Percentiles rank a stretch among this genome's conserved stretches.
These are phyloP conservation scores for Pseudogymnoascus sp. DNA, from an alignment of 2,329 filamentous ascomycete species.

Conservation along the genomic window DNA sequence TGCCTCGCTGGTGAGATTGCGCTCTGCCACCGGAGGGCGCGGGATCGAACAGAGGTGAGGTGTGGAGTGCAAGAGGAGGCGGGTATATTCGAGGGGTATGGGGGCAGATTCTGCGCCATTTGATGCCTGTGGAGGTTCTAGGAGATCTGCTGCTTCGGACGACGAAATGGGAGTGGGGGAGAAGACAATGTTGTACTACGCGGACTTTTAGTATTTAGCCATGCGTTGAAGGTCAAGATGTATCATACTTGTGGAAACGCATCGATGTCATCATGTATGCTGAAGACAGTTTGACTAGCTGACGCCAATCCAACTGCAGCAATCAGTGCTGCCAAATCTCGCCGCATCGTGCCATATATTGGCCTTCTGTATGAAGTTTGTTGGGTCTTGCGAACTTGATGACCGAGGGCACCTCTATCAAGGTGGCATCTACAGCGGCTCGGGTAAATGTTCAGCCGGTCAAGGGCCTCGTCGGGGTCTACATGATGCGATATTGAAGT, in stretches of 20 bases:
- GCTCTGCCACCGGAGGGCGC: slow-evolving; percentile 38
- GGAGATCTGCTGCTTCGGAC: slow-evolving; percentile 43
- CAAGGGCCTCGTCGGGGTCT: background rate
- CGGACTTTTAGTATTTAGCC: slow-evolving; percentile 10
- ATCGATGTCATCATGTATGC: slow-evolving; percentile 63
- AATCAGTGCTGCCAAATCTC: slow-evolving; percentile 22
- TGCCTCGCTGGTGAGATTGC: slow-evolving; percentile 41
- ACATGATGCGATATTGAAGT: background rate
- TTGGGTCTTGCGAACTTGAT: background rate
- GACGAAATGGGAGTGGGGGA: slow-evolving; percentile 53
- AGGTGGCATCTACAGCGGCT: slow-evolving; percentile 6
- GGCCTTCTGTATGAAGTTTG: background rate
- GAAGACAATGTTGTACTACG: slow-evolving; percentile 57
- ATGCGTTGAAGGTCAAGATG: background rate
- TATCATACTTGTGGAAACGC: slow-evolving; percentile 59
- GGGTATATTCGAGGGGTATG: background rate
- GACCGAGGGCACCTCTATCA: background rate
- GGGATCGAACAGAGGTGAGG: slow-evolving; percentile 57
- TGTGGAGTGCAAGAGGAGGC: slow-evolving; percentile 9
- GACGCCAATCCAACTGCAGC: slow-evolving; percentile 31
- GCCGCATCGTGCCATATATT: slow-evolving; percentile 27
- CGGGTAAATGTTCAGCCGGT: background rate
- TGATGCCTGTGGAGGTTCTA: background rate
- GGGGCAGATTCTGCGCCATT: slow-evolving; percentile 2
- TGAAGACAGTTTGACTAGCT: slow-evolving; percentile 53